phyloP scores from a whole-genome alignment of 768 basidiomycete species.

The Phaffia tasmanica region DNA sequence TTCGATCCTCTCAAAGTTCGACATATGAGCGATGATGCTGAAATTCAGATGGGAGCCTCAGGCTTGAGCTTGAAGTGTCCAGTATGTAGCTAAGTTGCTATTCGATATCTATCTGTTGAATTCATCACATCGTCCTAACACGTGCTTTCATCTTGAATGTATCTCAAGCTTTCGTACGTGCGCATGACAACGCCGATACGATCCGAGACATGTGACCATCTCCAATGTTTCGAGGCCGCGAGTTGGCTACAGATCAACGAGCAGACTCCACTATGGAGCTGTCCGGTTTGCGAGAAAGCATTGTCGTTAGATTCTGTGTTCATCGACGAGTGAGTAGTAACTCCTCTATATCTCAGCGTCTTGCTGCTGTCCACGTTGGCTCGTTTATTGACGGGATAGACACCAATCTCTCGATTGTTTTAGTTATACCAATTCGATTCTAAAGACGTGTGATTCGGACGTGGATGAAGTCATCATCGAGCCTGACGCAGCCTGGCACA shows the following conservation, averaged over 20 bases:
- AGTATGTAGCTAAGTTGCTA: conserved; percentile 44
- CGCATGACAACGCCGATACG: conserved; percentile 76
- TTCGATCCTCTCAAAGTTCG: not conserved
- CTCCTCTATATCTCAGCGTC: not conserved
- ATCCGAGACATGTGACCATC: conserved; percentile 73
- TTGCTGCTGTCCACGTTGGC: not conserved
- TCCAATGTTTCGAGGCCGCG: conserved; percentile 88
- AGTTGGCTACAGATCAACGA: conserved; percentile 95
- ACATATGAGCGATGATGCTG: conserved; percentile 55
- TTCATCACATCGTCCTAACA: not conserved
- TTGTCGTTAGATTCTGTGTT: conserved; percentile 72
- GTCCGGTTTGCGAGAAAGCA: conserved; percentile 79
- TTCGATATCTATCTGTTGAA: not conserved
- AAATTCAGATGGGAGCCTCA: conserved; percentile 78
- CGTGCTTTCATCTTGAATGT: conserved; percentile 2
- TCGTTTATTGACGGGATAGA: not conserved
- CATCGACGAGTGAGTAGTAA: conserved; percentile 64
- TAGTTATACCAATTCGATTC: conserved; percentile 79
- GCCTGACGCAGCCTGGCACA: conserved; percentile 92
- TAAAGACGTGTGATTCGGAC: conserved; percentile 61
- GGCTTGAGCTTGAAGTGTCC: conserved; percentile 90
- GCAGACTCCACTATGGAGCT: conserved; percentile 88
- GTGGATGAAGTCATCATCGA: conserved; percentile 91
- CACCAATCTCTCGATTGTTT: not conserved
- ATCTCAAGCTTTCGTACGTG: conserved; percentile 62